Base-by-base conservation (phyloP, 1,139 yeast genomes). In the Hyphopichia pseudoburtonii region DNA sequence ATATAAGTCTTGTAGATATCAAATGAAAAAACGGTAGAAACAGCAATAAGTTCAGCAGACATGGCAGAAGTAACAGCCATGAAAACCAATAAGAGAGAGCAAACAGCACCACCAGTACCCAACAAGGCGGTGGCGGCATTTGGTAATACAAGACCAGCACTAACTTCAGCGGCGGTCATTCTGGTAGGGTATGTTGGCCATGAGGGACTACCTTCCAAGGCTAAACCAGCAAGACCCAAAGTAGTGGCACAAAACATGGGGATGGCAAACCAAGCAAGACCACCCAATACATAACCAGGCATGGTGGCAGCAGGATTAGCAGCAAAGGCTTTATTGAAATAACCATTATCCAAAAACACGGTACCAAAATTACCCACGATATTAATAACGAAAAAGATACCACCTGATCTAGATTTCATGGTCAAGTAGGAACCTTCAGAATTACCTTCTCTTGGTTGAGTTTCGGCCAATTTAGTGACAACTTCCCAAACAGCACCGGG, bases 211-310 rank as follows among this genome's bases (percentile, higher is more conserved):
- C 66, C 62, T 62, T 87, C 90, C 40, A 87, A 70, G 16, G 87
- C 81, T 45, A 86, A 65, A 33, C 87, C 86, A 22, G 89, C 86
- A 26, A 88, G 69, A 10, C 96, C 96, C 83, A 87, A 71, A 10
- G 95, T 84, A 7, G 94, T 82, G 14, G 95, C 85, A 32, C 81
- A 74, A 38, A 86, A 73, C 67, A 83, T 83, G 27, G 96, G 96
- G 46, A 88, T 82, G 8, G 95, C 92, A 56, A 86, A 84, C 96
- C 96, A 89, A 0, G 92, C 82, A 37, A 88, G 59, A n/a, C 96
- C 96, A 40, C 96, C 96, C 47, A 86, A 63, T 24, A 87, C 80
- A 58, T 89, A 88, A 14, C 96, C 96, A n/a, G 94, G 92, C 51
- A 88, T 70, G 22, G 95, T 87, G 27, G 94, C 82, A 3, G 80